Percentiles rank a stretch among this genome's conserved stretches.
These are phyloP conservation scores for Hygrophila difformis DNA, from an alignment of 257 asterid species.

Conservation along the genomic window DNA sequence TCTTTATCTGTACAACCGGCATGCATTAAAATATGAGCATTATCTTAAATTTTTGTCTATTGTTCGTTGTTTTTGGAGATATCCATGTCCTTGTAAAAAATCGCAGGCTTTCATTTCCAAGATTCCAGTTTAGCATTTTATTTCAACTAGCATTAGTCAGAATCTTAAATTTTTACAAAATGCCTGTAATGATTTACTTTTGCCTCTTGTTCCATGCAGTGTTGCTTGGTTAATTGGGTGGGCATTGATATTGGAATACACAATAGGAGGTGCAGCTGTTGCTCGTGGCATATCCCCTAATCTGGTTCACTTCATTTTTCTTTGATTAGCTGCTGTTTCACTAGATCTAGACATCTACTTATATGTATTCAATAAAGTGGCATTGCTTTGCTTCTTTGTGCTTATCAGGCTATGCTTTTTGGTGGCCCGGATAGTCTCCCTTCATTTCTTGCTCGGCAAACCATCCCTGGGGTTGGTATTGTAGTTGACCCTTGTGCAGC, in stretches of 20 bases:
- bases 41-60: no score
- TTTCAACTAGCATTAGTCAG: not conserved
- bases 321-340: not conserved
- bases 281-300: constrained; percentile 99
- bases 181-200: constrained; percentile 3
- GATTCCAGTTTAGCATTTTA: not conserved
- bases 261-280: constrained; percentile 97
- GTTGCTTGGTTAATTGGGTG: constrained; percentile 97
- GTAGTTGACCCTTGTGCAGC: constrained; percentile 95
- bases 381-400: not conserved
- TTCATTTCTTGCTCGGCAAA: constrained; percentile 69
- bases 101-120: no score
- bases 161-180: not conserved
- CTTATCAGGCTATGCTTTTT: constrained; percentile 69
- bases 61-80: no score
- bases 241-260: constrained; percentile 91
- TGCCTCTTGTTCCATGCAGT: constrained; percentile 34
- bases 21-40: no score
- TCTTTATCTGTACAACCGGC: no score
- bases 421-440: constrained; percentile 90
- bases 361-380: no score
- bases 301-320: constrained; percentile 46
- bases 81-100: no score
- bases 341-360: no score
- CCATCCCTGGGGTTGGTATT: constrained; percentile 67